phyloP scores from a whole-genome alignment of 768 basidiomycete species.

The Serendipita sp. region DNA sequence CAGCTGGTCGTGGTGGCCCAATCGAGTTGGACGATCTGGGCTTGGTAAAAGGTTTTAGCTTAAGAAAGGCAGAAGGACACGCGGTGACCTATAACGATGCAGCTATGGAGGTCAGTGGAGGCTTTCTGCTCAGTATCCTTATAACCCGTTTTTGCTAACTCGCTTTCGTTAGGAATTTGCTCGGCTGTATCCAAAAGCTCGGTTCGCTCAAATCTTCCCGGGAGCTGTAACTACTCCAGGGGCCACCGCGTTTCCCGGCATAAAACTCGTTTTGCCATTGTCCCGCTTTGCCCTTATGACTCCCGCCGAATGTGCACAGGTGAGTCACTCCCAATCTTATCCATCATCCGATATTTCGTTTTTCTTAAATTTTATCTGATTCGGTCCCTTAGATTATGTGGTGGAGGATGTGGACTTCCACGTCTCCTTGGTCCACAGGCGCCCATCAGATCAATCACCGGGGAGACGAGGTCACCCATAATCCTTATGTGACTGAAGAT shows the following conservation, averaged over 20 bases:
- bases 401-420: too few relatives aligned
- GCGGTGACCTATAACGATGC: slow-evolving; percentile 36
- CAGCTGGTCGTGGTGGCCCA: slow-evolving; percentile 30
- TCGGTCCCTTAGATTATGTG: too few relatives aligned
- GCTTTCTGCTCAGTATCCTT: not conserved
- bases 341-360: too few relatives aligned
- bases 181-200: not conserved
- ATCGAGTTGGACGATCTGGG: slow-evolving; percentile 17
- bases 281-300: too few relatives aligned
- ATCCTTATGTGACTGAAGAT: not conserved
- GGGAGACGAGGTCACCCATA: not conserved
- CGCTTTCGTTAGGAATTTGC: slow-evolving; percentile 5
- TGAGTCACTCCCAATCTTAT: too few relatives aligned
- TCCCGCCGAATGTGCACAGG: too few relatives aligned
- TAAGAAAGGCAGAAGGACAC: slow-evolving; percentile 20
- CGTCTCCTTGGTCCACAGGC: not conserved
- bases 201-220: slow-evolving; percentile 2
- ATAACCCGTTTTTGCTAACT: not conserved
- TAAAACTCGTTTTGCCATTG: not conserved
- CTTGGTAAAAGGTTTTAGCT: slow-evolving; percentile 30
- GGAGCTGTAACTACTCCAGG: slow-evolving; percentile 7
- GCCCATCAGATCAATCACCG: not conserved
- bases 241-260: not conserved
- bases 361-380: too few relatives aligned
- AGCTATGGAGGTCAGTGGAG: slow-evolving; percentile 30